Evolutionary conservation across 176 grass and related monocot genomes (phyloP), one percentile per base, ranked within the genome.

Genomic region (Puya raimondii): DNA sequence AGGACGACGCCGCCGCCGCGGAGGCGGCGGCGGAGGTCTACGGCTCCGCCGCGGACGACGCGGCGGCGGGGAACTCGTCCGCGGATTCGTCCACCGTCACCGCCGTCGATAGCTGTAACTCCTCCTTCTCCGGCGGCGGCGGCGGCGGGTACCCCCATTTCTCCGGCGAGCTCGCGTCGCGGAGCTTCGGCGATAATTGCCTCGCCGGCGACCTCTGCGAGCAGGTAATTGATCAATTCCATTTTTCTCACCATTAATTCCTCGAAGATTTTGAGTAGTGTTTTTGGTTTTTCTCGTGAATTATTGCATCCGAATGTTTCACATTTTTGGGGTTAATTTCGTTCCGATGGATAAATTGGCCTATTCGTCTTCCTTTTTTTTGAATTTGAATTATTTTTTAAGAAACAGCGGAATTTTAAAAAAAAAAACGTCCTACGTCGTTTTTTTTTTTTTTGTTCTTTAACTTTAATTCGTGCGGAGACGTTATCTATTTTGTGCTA

Each of bases 21-120:
- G 15, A 53, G 64, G 72, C 52, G 50, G 53, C 49, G 18, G 4
- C 5, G 17, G 56, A 61, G 56, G 56, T 61, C 6, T 61, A 63
- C 11, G 59, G 8, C 51, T 69, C 12, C 1, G 84, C 12, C 0
- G 80, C 48, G 16, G 64, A 9, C 29, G 76, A 48, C 9, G 73
- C 20, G 0, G 48, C 74, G 13, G 66, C 49, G 16, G 79, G 85
- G 47, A 90, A 90, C 81, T 75, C 69, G 11, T 92, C 94, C 0
- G 70, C 64, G 4, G 85, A 99, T 49, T 91, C 90, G 11, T 99
- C 95, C 10, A 99, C 84, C 56, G 80, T 99, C 74, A 99, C 87
- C 23, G 90, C 80, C 3, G 75, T 90, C 9, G 87, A 88, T 68
- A 91, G 90, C 87, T 88, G 87, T 77, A 88, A 87, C 84, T 88